These are phyloP conservation scores for Cunninghamia lanceolata DNA, from an alignment of 75 land plant species.

Conservation along the genomic window DNA sequence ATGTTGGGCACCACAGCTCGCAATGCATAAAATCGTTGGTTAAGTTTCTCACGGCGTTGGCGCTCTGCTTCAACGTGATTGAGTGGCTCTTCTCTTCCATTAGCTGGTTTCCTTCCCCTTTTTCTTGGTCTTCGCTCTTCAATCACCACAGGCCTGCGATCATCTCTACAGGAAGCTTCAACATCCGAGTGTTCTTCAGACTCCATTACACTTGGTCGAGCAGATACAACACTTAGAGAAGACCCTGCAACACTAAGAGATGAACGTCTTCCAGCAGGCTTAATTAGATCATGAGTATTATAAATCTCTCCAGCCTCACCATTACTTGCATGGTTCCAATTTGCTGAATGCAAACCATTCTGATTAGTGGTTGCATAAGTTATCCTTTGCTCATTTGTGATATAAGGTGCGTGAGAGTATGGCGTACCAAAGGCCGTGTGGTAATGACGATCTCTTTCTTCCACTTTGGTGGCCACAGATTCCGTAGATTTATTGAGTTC, in stretches of 20 bases:
- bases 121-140: conserved; percentile 38
- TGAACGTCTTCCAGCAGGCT: background rate
- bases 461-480: conserved; percentile 11
- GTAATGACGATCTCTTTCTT: conserved; percentile 15
- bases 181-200: conserved; percentile 29
- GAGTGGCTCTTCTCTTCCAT: conserved; percentile 27
- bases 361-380: conserved; percentile 5
- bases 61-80: conserved; percentile 78
- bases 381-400: conserved; percentile 5
- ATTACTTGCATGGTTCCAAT: conserved; percentile 11
- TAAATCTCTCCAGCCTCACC: conserved; percentile 14
- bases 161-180: conserved; percentile 33
- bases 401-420: background rate
- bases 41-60: conserved; percentile 72
- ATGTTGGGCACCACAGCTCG: conserved; percentile 70
- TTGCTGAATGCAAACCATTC: conserved; percentile 11
- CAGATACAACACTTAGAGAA: conserved; percentile 1
- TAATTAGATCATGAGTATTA: conserved; percentile 4
- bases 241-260: conserved; percentile 8
- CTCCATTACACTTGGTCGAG: conserved; percentile 11
- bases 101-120: conserved; percentile 53
- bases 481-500: conserved; percentile 13
- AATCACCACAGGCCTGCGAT: conserved; percentile 14
- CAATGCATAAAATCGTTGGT: conserved; percentile 71
- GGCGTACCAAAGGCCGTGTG: background rate